phyloP scores from a whole-genome alignment of 1,284 basidiomycete species.

The Spongispora temasekensis region DNA sequence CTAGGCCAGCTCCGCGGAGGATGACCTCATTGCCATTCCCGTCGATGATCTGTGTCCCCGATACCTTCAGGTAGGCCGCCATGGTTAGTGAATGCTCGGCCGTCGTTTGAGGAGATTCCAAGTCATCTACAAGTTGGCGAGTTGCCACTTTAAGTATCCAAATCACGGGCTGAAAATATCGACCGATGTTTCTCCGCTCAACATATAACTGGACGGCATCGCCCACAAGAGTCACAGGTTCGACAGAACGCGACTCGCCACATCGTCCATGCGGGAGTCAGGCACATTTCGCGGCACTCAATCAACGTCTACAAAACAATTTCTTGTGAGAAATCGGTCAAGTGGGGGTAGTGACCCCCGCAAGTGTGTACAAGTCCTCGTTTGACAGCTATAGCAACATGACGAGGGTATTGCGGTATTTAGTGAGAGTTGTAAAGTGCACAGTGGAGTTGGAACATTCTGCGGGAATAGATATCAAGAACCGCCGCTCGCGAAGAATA shows the following conservation, averaged over 20 bases:
- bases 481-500: conserved; percentile 17
- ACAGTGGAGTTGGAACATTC: conserved; percentile 32
- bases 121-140: neutral
- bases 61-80: conserved; percentile 50
- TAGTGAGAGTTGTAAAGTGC: conserved; percentile 33
- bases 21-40: conserved; percentile 55
- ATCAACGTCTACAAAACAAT: conserved; percentile 29
- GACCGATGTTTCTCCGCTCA: conserved; percentile 15
- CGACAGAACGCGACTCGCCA: too few species aligned
- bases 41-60: conserved; percentile 59
- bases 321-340: conserved; percentile 13
- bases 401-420: conserved; percentile 37
- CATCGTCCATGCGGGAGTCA: neutral
- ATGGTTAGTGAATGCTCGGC: too few species aligned
- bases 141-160: conserved; percentile 17
- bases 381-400: conserved; percentile 30
- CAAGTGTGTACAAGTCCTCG: conserved; percentile 30
- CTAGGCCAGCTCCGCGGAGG: conserved; percentile 66
- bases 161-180: neutral
- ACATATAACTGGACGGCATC: too few species aligned
- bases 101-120: neutral
- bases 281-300: neutral
- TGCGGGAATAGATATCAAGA: conserved; percentile 33
- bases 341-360: conserved; percentile 20
- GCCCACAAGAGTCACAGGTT: conserved; percentile 6